phyloP scores from a whole-genome alignment of 106 monocot genomes.

The Chionographis japonica region DNA sequence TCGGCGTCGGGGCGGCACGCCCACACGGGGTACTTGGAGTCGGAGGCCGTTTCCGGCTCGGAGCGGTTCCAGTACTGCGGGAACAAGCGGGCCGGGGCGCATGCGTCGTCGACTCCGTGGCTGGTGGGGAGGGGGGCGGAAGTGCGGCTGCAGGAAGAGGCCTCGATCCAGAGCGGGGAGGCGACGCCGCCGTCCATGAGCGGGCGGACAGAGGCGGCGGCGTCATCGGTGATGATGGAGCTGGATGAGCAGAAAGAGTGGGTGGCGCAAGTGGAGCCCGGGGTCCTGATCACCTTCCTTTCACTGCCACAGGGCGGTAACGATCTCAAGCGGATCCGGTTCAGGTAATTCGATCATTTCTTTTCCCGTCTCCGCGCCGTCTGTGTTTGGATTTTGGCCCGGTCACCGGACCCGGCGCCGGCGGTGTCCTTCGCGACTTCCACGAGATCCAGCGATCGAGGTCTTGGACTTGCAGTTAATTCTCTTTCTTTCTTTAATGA shows the following conservation, averaged over 20 bases:
- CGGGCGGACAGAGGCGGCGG: conserved; percentile 25
- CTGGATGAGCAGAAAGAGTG: conserved; percentile 69
- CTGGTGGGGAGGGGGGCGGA: background rate
- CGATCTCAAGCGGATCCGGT: conserved; percentile 85
- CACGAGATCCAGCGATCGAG: too few relatives aligned
- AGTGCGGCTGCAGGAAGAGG: conserved; percentile 1
- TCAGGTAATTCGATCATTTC: conserved; percentile 50
- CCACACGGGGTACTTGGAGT: conserved; percentile 29
- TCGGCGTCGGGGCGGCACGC: conserved; percentile 14
- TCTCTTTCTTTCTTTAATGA: too few relatives aligned
- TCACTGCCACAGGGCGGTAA: conserved; percentile 71
- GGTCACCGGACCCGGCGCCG: too few relatives aligned
- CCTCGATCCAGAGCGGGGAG: conserved; percentile 48
- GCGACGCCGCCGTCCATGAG: conserved; percentile 63
- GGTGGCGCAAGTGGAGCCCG: conserved; percentile 97
- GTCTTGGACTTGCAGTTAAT: too few relatives aligned
- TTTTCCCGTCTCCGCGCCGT: too few relatives aligned
- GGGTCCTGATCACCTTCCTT: conserved; percentile 87
- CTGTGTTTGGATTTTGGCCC: too few relatives aligned
- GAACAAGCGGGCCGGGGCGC: conserved; percentile 46
- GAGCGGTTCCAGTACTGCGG: conserved; percentile 62
- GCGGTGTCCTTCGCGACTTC: too few relatives aligned
- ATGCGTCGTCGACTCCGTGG: conserved; percentile 48
- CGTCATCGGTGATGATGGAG: conserved; percentile 19
- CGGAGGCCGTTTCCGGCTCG: conserved; percentile 34